Evolutionary conservation across 441 rosid species (phyloP).

Genomic region (Mallotus repandus): DNA sequence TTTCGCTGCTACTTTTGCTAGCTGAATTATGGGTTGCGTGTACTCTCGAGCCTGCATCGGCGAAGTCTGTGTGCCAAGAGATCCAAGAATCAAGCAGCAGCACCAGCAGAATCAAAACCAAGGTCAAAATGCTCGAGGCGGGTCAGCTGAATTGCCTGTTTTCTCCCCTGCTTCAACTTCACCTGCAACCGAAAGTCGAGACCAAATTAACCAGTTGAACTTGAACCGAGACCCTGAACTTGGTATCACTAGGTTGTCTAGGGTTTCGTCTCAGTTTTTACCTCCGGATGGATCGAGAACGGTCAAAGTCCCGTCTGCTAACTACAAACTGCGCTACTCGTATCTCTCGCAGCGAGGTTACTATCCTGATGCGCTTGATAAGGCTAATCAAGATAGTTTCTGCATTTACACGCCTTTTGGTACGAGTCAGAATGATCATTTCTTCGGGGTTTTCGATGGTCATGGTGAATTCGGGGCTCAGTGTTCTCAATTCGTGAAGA

Average conservation of each 20-base stretch:
- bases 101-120: not conserved
- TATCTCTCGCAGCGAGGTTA: constrained; percentile 91
- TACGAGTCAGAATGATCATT: constrained; percentile 60
- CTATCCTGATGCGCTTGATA: constrained; percentile 93
- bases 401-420: constrained; percentile 96
- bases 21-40: constrained; percentile 73
- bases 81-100: constrained; percentile 45
- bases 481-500: constrained; percentile 90
- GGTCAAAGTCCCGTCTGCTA: constrained; percentile 55
- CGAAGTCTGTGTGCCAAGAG: constrained; percentile 78
- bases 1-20: not conserved
- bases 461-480: constrained; percentile 95
- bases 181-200: constrained; percentile 48
- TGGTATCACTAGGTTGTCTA: constrained; percentile 77
- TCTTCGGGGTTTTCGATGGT: constrained; percentile 97
- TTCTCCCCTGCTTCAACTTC: constrained; percentile 52
- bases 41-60: constrained; percentile 96
- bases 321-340: constrained; percentile 71
- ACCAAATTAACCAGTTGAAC: constrained; percentile 51
- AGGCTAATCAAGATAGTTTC: constrained; percentile 97
- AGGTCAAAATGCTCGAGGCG: constrained; percentile 15
- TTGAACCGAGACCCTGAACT: constrained; percentile 53
- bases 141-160: constrained; percentile 46
- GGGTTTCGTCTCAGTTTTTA: constrained; percentile 93
- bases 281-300: constrained; percentile 86